These are phyloP conservation scores for Cordyceps javanica DNA, from an alignment of 2,329 filamentous ascomycete species.

Conservation along the genomic window DNA sequence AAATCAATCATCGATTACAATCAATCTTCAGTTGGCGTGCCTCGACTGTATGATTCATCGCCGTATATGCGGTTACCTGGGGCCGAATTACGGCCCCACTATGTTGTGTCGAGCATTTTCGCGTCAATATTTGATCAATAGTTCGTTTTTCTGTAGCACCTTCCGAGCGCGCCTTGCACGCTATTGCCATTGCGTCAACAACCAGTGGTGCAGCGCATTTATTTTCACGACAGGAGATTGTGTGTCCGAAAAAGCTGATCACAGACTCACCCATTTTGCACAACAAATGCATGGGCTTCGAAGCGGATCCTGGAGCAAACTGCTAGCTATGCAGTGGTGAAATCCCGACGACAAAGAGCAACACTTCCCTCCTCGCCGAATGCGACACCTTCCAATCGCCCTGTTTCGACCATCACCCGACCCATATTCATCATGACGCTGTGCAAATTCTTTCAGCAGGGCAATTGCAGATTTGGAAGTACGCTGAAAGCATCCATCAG, in stretches of 20 bases:
- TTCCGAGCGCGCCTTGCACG: background rate
- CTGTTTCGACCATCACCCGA: background rate
- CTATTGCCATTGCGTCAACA: background rate
- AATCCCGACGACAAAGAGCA: background rate
- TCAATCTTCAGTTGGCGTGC: too few species aligned
- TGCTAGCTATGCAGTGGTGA: background rate
- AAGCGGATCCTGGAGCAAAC: background rate
- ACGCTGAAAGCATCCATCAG: slow-evolving; percentile 21
- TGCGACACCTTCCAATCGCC: slow-evolving; percentile 1
- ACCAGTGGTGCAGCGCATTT: background rate
- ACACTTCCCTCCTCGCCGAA: background rate
- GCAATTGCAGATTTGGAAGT: slow-evolving; percentile 48
- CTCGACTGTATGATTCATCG: too few species aligned
- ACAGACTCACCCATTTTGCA: background rate
- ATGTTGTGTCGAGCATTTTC: background rate
- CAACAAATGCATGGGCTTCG: background rate
- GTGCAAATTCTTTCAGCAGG: slow-evolving; percentile 45
- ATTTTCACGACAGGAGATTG: background rate
- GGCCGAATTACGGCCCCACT: background rate
- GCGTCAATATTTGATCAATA: background rate
- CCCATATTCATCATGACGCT: slow-evolving; percentile 30
- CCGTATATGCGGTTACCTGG: too few species aligned
- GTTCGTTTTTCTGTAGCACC: background rate
- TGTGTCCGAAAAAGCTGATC: background rate
- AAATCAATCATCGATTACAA: too few species aligned